Percentiles rank a stretch among this genome's conserved stretches.
Conservation (phyloP, 768 basidiomycete genomes). For the Kwoniella pini region DNA sequence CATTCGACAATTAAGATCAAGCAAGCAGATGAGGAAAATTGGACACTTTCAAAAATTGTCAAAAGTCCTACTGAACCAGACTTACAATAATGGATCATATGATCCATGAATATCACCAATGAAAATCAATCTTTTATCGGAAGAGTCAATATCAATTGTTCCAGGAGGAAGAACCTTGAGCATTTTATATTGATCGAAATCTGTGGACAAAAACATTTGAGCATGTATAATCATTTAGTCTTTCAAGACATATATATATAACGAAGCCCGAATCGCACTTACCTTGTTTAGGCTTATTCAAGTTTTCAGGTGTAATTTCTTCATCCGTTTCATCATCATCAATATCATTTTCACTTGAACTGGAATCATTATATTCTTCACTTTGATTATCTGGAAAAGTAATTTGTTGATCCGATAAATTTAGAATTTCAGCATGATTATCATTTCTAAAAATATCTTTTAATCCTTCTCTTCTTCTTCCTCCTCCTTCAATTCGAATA, state of each 20-base stretch:
- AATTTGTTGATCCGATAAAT: slow-evolving; percentile 15
- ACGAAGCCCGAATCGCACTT: not conserved
- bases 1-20: too few relatives aligned
- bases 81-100: slow-evolving; percentile 68
- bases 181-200: slow-evolving; percentile 52
- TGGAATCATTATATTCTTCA: not conserved
- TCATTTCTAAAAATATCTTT: slow-evolving; percentile 22
- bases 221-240: too few relatives aligned
- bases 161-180: slow-evolving; percentile 43
- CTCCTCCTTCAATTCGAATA: not conserved
- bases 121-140: slow-evolving; percentile 64
- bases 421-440: slow-evolving; percentile 15
- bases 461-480: slow-evolving; percentile 3
- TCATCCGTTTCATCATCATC: slow-evolving; percentile 13
- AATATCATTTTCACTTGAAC: not conserved
- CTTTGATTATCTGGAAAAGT: not conserved
- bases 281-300: not conserved
- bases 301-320: not conserved
- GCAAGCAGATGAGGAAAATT: too few relatives aligned
- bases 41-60: too few relatives aligned
- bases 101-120: slow-evolving; percentile 90
- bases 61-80: not conserved
- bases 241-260: too few relatives aligned
- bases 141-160: slow-evolving; percentile 33
- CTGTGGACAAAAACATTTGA: slow-evolving; percentile 22